Conservation (phyloP, 768 basidiomycete genomes). For the Clitopilus hobsonii region DNA sequence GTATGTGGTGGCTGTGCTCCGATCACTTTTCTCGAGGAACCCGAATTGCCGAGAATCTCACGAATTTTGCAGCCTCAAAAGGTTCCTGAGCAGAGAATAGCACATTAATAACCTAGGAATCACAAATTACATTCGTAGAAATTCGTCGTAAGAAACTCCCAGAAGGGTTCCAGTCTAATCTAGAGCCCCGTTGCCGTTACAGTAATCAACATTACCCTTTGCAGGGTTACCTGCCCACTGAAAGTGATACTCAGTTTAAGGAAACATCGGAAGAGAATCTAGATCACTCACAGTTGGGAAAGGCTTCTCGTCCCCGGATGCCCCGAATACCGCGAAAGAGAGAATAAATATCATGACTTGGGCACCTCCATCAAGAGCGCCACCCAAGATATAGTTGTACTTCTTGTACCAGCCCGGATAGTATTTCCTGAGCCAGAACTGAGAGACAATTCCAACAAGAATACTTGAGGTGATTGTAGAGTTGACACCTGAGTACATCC, state of each 20-base stretch:
- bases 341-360: slow-evolving; percentile 63
- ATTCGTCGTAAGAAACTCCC: no score
- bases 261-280: neutral
- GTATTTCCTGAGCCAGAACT: slow-evolving; percentile 52
- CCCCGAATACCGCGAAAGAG: slow-evolving; percentile 63
- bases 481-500: slow-evolving; percentile 50
- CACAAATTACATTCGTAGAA: no score
- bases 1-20: neutral
- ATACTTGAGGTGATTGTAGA: slow-evolving; percentile 44
- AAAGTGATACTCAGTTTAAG: slow-evolving; percentile 2
- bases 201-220: slow-evolving; percentile 51
- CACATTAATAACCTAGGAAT: no score
- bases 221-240: slow-evolving; percentile 55
- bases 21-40: neutral
- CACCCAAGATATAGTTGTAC: slow-evolving; percentile 66
- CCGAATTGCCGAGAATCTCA: neutral
- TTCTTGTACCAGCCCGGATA: slow-evolving; percentile 64
- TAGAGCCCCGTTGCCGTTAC: slow-evolving; percentile 55
- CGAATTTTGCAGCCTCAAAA: no score
- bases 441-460: slow-evolving; percentile 52
- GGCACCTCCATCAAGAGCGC: slow-evolving; percentile 61
- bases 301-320: slow-evolving; percentile 40
- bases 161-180: no score
- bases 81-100: no score
- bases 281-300: slow-evolving; percentile 38